Base-by-base conservation (phyloP, 257 asterid species). In the Haberlea rhodopensis region DNA sequence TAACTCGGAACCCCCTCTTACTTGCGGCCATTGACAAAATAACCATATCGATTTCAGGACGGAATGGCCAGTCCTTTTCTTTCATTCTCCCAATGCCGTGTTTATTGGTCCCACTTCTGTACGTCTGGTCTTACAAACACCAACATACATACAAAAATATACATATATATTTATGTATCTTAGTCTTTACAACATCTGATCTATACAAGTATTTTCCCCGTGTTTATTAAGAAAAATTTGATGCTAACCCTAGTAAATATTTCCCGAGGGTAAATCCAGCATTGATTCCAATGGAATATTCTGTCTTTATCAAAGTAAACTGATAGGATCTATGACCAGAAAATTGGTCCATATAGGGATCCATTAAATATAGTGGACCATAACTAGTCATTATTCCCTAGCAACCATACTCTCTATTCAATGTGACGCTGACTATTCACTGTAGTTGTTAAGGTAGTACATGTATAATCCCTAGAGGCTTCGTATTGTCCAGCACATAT, bases 401-500 rank as follows among this genome's bases (percentile, higher is more conserved):
- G 73, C 86, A 78, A 72, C 87, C 76, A 81, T 81, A 70, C 71
- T 71, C 71, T 71, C 69, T 81, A 81, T 76, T 82, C 46, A 83
- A 82, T 82, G 84, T 80, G 87, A 76, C 49, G 68, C 65, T 63
- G 81, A 87, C 96, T 63, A 75, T 77, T 76, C 87, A 77, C 77
- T 73, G 81, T 59, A 62, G 78, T 76, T 53, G 69, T 66, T 74
- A 55, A 83, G 68, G 81, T 73, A 78, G 77, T 75, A 79, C 84
- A 75, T 68, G 60, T 69, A 60, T 56, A 84, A 57, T 61, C 68
- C 70, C 57, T 32, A 46, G 20, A 62, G 69, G 57, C 40, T 58
- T 82, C 85, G 86, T 72, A 79, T 83, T 85, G 80, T 79, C 66
- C 34, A 48, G 83, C 91, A 84, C 92, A 79, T 84, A 88, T 81